These are phyloP conservation scores for Avena atlantica DNA, from an alignment of 176 grass and related monocot genomes.

Conservation along the genomic window DNA sequence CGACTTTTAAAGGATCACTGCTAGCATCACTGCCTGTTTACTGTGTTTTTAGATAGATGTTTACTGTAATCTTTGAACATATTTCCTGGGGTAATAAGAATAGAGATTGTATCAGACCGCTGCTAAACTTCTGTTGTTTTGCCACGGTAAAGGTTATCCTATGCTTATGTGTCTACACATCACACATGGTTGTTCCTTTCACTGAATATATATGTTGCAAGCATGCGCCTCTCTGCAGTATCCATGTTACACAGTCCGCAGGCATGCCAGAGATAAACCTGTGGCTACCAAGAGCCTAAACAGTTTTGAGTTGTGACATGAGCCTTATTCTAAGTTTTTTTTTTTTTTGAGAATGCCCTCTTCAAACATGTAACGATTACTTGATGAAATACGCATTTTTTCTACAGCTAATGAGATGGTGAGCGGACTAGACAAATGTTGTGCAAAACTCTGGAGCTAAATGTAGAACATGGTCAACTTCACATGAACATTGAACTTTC, in stretches of 20 bases:
- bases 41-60: background rate
- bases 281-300: background rate
- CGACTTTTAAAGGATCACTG: background rate
- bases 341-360: background rate
- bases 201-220: background rate
- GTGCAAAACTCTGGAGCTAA: background rate
- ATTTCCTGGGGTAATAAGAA: background rate
- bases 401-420: background rate
- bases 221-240: background rate
- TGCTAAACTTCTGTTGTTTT: constrained; percentile 11
- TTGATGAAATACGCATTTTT: no score
- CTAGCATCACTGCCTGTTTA: background rate
- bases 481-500: no score
- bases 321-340: background rate
- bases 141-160: background rate
- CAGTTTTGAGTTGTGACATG: background rate
- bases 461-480: background rate
- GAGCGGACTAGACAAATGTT: background rate
- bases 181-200: background rate
- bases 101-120: background rate
- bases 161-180: background rate
- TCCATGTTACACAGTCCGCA: background rate
- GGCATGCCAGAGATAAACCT: background rate
- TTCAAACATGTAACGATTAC: background rate
- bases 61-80: constrained; percentile 25